Evolutionary conservation across 148 eudicot genomes (phyloP).

Genomic region (Silene latifolia): DNA sequence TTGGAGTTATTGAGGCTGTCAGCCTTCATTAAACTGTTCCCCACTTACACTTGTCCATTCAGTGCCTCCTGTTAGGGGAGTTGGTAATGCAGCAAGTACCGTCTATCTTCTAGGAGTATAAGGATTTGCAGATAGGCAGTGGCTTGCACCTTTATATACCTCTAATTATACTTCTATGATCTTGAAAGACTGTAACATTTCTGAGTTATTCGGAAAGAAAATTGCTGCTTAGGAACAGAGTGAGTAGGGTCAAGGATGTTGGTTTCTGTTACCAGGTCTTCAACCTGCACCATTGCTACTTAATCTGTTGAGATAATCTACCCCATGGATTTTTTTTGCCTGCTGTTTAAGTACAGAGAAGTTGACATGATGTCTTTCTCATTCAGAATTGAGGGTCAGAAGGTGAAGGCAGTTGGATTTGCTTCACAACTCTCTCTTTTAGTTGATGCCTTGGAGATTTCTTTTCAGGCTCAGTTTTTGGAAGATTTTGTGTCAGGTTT

Average conservation of each 20-base stretch:
- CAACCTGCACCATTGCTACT: not conserved
- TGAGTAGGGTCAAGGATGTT: not conserved
- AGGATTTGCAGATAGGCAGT: not conserved
- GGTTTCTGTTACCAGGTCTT: not conserved
- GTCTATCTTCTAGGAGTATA: not conserved
- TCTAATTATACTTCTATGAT: not conserved
- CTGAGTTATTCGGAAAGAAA: not conserved
- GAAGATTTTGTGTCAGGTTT: constrained; percentile 96
- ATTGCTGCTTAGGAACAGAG: not conserved
- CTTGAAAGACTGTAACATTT: not conserved
- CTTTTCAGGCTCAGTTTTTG: constrained; percentile 75
- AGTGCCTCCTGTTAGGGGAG: not conserved
- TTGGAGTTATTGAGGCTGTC: constrained; percentile 5
- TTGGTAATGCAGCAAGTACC: not conserved
- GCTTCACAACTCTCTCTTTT: constrained; percentile 84
- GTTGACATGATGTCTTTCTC: not conserved
- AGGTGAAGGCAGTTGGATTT: constrained; percentile 61
- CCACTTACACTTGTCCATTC: not conserved
- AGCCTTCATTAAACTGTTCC: not conserved
- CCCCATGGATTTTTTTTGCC: not conserved
- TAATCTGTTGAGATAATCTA: not conserved
- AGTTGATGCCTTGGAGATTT: constrained; percentile 61
- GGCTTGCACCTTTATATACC: not conserved
- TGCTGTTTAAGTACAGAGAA: not conserved
- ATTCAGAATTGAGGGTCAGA: constrained; percentile 41